Base-by-base conservation (phyloP, 1,284 basidiomycete species). In the Caloboletus firmus region DNA sequence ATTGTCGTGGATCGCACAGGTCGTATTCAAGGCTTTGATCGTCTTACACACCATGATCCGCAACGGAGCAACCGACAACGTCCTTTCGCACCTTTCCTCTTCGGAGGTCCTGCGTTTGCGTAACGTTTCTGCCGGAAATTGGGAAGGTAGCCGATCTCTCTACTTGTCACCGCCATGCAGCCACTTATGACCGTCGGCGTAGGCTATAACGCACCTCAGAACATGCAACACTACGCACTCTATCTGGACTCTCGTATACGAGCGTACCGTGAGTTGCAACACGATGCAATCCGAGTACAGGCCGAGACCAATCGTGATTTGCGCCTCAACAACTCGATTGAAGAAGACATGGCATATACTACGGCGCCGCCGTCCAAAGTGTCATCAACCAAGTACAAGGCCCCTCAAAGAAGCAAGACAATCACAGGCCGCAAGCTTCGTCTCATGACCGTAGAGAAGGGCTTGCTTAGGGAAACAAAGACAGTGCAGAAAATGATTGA, bases 11-110 rank as follows among this genome's bases (percentile, higher is more conserved):
- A 18, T 55, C 46, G 13, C 39, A 15, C 62, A 95, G 93, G 82
- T 97, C 62, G 95, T 94, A 17, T 97, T 98, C 85, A 99, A 99
- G 68, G 92, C 95, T 0, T 79, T 99, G 62, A 87, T 99, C 65
- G 92, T 97, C 7, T 77, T 98, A 20, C 96, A 99, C 71, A 94
- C 89, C 31, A 91, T 99, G 87, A 91, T 99, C 67, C 85, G 95
- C 30, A 93, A 93, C 57, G 95, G 95, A 17, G 83, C 91, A 13
- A 95, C 95, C 15, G 94, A 98, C 75, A 91, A 93, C 63, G 85
- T 98, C 8, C 83, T 98, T 32, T 79, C 82, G 12, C 89, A 93
- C 68, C 81, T 98, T 18, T 87, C 91, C 5, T 82, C 85, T 32
- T 81, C 84, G 5, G 92, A 96, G 62, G 79, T 91, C 15, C 76